Base-by-base conservation (phyloP, 176 grass and related monocot species). In the Hsuehochloa calcarea region DNA sequence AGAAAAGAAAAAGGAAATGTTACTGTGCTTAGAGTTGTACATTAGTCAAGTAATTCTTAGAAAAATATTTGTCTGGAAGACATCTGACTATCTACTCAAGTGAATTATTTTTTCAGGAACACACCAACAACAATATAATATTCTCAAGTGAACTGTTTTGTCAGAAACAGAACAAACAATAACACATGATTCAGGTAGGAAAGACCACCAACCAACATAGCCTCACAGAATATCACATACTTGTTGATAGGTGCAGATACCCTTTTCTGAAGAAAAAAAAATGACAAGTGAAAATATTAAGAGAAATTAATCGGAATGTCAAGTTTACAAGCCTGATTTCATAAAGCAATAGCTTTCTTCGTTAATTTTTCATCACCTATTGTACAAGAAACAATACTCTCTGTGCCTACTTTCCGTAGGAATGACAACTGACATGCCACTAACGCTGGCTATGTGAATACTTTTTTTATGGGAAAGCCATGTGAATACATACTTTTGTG, bases 341-440 rank as follows among this genome's bases (percentile, higher is more conserved):
- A 78, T 46, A 47, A 27, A 83, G 37, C 6, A 46, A 77, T 17
- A 3, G 15, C 10, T 44, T 77, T 34, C 4, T 66, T 85, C 1
- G 7, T 74, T 79, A 66, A 47, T 79, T 55, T 72, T 74, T 5
- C 37, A 27, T 86, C 31, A 50, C 11, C 73, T 90, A 58, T 58
- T 77, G 22, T 72, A 78, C 67, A 87, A 66, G 29, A 70, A 90
- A 70, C 66, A 71, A 52, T 50, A 72, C 1, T 46, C 39, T 50
- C 78, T 47, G 59, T 65, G 39, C n/a, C n/a, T n/a, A n/a, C n/a
- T n/a, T n/a, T 61, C 8, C 71, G 22, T 82, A 40, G 37, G 65
- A 62, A 74, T 25, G 12, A 19, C 50, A 29, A 29, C 29, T 29
- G 29, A 29, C 29, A 62, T 17, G 51, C 4, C 74, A 80, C 14